Base-by-base conservation (phyloP, 495 filamentous ascomycete genomes). In the Tetracladium marchalianum region DNA sequence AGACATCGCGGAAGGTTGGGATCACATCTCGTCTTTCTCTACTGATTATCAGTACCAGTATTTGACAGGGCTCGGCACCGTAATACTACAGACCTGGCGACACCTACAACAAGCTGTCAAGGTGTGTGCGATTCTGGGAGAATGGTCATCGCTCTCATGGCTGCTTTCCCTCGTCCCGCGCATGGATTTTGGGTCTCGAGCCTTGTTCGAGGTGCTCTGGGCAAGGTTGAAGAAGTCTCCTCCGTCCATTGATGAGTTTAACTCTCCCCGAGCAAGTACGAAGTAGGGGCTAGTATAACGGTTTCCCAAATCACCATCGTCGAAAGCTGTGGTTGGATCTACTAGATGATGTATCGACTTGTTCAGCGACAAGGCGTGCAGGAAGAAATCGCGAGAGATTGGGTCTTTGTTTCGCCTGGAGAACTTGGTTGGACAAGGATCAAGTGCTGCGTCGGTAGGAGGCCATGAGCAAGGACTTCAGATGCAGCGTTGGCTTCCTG, bases 11-110 rank as follows among this genome's bases (percentile, higher is more conserved):
- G 90, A 38, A 97, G 76, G 12, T 85, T 82, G 19, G 90, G 83
- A 62, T 95, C 90, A 64, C 90, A 97, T 70, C 85, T 76, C 17
- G 90, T 94, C 72, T 97, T 97, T 40, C 89, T 80, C 89, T 94
- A 56, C 33, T 24, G 35, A 22, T 12, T 10, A 47, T 49, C 42
- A 51, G 41, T 54, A 17, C 39, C 22, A 27, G 17, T 47, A 34
- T 27, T n/a, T 27, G 22, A 27, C 31, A 15, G 11, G 3, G 11
- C 46, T 35, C 12, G 9, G 40, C 37, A 44, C 33, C 17, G 16
- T 11, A 53, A 27, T 38, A 24, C n/a, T 51, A 54, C 81, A 68
- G 71, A 90, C 87, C 72, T 86, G 79, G 62, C 87, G 77, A 67
- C 87, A 92, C 52, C 87, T 72, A 52, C 84, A 85, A 56, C 88